Evolutionary conservation across 2,329 filamentous ascomycete genomes (phyloP).

Genomic region (Lecanoromycetidae sp.): DNA sequence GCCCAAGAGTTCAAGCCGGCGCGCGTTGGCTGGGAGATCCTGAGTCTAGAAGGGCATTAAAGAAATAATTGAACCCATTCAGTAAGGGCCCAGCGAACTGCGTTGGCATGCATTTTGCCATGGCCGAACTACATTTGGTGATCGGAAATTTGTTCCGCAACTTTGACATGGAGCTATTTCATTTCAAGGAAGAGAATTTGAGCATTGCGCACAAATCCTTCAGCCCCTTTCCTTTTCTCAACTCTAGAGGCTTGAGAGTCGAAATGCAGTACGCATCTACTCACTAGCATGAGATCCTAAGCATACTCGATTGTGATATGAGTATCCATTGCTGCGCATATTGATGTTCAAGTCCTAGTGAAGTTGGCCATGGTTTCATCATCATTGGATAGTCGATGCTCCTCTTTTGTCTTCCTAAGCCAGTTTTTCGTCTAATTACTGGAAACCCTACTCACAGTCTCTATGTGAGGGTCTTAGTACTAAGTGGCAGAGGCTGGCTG

Average conservation of each 20-base stretch:
- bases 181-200: constrained; percentile 19
- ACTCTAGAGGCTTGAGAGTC: constrained; percentile 26
- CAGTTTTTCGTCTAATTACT: too few species aligned
- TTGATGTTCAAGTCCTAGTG: too few species aligned
- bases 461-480: too few species aligned
- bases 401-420: too few species aligned
- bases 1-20: constrained; percentile 27
- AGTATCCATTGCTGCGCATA: too few species aligned
- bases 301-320: too few species aligned
- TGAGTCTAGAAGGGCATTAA: constrained; percentile 16
- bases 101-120: constrained; percentile 34
- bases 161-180: constrained; percentile 20
- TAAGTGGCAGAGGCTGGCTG: too few species aligned
- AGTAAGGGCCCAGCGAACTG: constrained; percentile 34
- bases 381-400: too few species aligned
- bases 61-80: constrained; percentile 30
- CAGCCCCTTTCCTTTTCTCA: constrained; percentile 24
- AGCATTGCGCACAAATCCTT: constrained; percentile 29
- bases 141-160: constrained; percentile 21
- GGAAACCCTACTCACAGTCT: too few species aligned
- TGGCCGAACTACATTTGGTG: constrained; percentile 27
- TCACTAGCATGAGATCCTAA: too few species aligned
- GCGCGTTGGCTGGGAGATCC: constrained; percentile 25
- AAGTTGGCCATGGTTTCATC: too few species aligned
- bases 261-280: neutral